Evolutionary conservation across 1,284 basidiomycete genomes (phyloP), one percentile per base, ranked within the genome.

Genomic region (Stygiomarasmius scandens): DNA sequence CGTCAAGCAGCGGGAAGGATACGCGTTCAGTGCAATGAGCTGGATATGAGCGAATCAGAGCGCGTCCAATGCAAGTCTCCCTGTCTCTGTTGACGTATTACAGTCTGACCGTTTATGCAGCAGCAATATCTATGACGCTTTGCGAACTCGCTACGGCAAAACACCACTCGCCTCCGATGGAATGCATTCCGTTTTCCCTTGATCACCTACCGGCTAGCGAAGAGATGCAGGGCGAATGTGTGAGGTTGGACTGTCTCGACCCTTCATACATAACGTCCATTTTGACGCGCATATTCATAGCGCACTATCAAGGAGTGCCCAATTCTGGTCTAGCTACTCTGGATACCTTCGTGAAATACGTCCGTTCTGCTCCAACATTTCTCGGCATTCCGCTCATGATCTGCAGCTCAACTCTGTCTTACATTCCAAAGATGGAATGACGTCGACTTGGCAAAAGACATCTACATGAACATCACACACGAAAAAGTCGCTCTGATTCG

Each of bases 241-340:
- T 86, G n/a, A 82, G 84, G 86, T 85, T 63, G 56, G 77, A 58
- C 20, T n/a, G n/a, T n/a, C n/a, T 55, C 44, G 36, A 58, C 51
- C 46, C 55, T n/a, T 51, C n/a, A 12, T 29, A 14, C 14, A 49
- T 27, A 34, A 20, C 12, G 2, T 34, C 49, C 14, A 23, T 52
- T 53, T 45, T 9, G 36, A 29, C 52, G 54, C 53, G 47, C 44
- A 53, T 57, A 22, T 51, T 54, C 24, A 24, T 61, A 91, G 89
- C 58, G 87, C 90, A 12, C 71, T 91, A 24, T 85, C 89, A 14
- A 76, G 89, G 53, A 91, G 90, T 66, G 82, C 89, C 8, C 89
- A 91, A 64, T 87, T 86, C 64, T 91, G 90, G 89, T 89, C 90
- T 8, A 90, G 88, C 61, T 92, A 90, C 69, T 91, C 89, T 4